Base-by-base conservation (phyloP, 2,329 filamentous ascomycete genomes). In the Nigrospora sphaerica region DNA sequence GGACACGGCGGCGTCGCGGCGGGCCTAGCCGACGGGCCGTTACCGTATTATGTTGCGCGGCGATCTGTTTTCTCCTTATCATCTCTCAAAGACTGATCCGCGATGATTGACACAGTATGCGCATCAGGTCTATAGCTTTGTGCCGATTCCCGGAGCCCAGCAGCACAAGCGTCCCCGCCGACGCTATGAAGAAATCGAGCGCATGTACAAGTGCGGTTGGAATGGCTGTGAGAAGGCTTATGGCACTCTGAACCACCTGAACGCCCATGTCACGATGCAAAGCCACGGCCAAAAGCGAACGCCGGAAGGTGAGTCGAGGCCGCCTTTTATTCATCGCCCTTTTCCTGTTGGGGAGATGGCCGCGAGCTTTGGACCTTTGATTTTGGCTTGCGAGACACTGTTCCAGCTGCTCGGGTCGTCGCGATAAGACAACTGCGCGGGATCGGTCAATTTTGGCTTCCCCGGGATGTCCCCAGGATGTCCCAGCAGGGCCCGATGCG, bases 181-280 rank as follows among this genome's bases (percentile, higher is more conserved):
- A 59, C 82, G 93, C 45, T 98, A 96, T 60, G 93, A 98, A 68
- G 93, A 98, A 65, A 98, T 98, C 58, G 93, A 98, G 73, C 85
- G 93, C 62, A 97, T 98, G 93, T 97, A 98, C 75, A 97, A 97
- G 69, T 98, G 93, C 62, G 93, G 92, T 23, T 97, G 90, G 88
- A 92, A 96, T 54, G 91, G 91, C 10, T 98, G 93, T 62, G 93
- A 98, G 69, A 98, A 98, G 71, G 93, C 93, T 3, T 98, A 98
- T 57, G 93, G 93, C 49, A 98, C 93, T 41, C 71, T 98, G 51
- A 98, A 98, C 67, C 93, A 98, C 65, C 67, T 98, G 57, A 98
- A 98, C 62, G 93, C 93, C 35, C 93, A 98, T 62, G 93, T 98
- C 42, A 97, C 93, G 13, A 97, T 97, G 93, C 93, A 98, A 67